Evolutionary conservation across 192 early-diverging fungal species (phyloP), one percentile per base, ranked within the genome.

Genomic region (Podila epicladia): DNA sequence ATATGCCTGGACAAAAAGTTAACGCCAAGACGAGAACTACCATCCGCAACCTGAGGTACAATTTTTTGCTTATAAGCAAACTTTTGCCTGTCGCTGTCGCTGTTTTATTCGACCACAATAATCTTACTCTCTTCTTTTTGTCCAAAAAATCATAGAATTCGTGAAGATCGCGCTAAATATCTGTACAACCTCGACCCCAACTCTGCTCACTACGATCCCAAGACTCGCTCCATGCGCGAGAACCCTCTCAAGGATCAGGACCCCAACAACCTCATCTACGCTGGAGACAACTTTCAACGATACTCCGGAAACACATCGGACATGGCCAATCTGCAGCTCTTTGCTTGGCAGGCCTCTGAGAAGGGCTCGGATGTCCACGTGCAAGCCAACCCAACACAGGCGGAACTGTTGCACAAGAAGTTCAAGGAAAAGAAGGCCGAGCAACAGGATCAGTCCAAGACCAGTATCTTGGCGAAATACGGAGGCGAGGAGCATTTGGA

Each of bases 141-240:
- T 22, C 41, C 41, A 45, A 1, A 45, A 33, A 45, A 45, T 17
- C 17, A 28, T 62, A 90, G 90, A 85, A 99, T 99, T 85, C 95
- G 98, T 84, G 98, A 99, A 86, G 98, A 99, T 84, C 98, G 96
- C 22, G 97, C 98, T 29, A 99, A 99, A 85, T 99, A 99, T 82
- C 87, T 99, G 61, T 90, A 93, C 62, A 99, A 99, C 82, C 83
- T 99, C 70, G 96, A 99, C 75, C 89, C 92, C 20, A 91, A 98
- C 67, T 97, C 95, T 12, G 97, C 97, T 1, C 93, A 96, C 88
- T 99, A 99, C 72, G 98, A 99, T 85, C 98, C 98, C 41, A 99
- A 99, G 76, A 97, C 98, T 4, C 90, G 97, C 33, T 97, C 97
- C 1, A 99, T 99, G 98, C 93, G 98, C 73, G 97, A 98, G 67